A percentile compares a stretch with the other conserved stretches of the same genome.
Evolutionary conservation across 2,329 filamentous ascomycete genomes (phyloP).

Genomic region (Exophiala xenobiotica): DNA sequence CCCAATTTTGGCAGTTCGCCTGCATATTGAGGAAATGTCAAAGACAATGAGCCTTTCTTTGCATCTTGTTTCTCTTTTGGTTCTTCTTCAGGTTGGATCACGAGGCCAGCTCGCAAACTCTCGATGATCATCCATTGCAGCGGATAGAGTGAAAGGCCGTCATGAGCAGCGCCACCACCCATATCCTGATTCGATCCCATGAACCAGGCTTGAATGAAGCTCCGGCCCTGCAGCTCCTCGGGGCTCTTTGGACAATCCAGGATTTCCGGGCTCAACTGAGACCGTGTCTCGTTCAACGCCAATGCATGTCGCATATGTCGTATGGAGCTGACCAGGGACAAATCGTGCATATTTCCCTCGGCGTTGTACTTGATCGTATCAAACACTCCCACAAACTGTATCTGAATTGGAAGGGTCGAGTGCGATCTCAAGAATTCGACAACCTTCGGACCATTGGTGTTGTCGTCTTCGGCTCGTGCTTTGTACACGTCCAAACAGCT

Average conservation of each 20-base stretch:
- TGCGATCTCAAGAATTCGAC: conserved; percentile 22
- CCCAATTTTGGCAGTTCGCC: conserved; percentile 24
- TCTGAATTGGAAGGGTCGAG: conserved; percentile 33
- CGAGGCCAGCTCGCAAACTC: conserved; percentile 34
- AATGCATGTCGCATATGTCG: conserved; percentile 41
- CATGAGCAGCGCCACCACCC: conserved; percentile 38
- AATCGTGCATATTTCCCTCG: conserved; percentile 33
- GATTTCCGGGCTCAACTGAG: conserved; percentile 32
- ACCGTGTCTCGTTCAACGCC: conserved; percentile 41
- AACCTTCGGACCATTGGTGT: conserved; percentile 23
- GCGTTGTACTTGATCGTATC: conserved; percentile 38
- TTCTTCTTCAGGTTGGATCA: conserved; percentile 28
- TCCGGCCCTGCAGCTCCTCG: conserved; percentile 28
- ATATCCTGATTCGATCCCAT: conserved; percentile 41
- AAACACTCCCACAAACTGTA: conserved; percentile 41
- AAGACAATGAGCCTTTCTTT: conserved; percentile 10
- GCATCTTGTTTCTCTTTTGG: not conserved
- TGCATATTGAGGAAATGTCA: conserved; percentile 27
- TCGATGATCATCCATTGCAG: conserved; percentile 46
- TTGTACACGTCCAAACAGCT: conserved; percentile 29
- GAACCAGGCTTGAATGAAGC: conserved; percentile 43
- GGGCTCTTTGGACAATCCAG: conserved; percentile 22
- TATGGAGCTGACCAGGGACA: conserved; percentile 37
- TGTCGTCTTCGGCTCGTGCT: conserved; percentile 27
- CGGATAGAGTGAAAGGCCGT: conserved; percentile 43